Evolutionary conservation across 192 early-diverging fungal genomes (phyloP), one percentile per base, ranked within the genome.

Genomic region (Martensiomyces pterosporus): DNA sequence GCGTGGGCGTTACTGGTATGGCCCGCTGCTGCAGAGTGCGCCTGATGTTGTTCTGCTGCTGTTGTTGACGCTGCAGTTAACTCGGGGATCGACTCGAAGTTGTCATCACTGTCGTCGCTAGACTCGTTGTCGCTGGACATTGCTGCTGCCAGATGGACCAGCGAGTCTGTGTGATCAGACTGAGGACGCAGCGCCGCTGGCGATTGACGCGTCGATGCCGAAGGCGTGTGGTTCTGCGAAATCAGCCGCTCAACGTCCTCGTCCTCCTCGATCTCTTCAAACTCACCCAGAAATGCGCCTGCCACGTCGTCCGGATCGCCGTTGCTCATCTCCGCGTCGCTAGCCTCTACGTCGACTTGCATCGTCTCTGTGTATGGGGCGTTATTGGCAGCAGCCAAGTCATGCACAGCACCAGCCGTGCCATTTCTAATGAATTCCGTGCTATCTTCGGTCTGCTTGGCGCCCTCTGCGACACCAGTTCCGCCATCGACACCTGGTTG

Each of bases 191-290:
- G n/a, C 3, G 38, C 17, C 24, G 33, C 55, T 16, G 69, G 69
- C 21, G 69, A 60, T 29, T 61, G 52, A 7, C 54, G 44, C 12
- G 58, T 60, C 2, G 69, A 66, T 22, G 37, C 29, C 6, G 43
- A 10, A 0, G 70, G 70, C 9, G 70, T 73, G 41, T 61, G 54
- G 38, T 57, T 65, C 13, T 61, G 58, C 10, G 70, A 73, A 13
- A 73, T 65, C 44, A 73, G 60, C 24, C 58, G 62, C 43, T 73
- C 48, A 4, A 73, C 62, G 9, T 60, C 69, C 24, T 73, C 70
- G 15, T 73, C 63, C 8, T 65, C 70, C 10, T 61, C 57, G 17
- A 73, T 73, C 42, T 73, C 70, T 32, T 73, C 70, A 52, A 73
- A 62, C 18, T 64, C 70, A 17, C 62, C 62, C 7, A 65, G 32